Evolutionary conservation across 306 rosid genomes (phyloP).

Genomic region (Prosopis cineraria): DNA sequence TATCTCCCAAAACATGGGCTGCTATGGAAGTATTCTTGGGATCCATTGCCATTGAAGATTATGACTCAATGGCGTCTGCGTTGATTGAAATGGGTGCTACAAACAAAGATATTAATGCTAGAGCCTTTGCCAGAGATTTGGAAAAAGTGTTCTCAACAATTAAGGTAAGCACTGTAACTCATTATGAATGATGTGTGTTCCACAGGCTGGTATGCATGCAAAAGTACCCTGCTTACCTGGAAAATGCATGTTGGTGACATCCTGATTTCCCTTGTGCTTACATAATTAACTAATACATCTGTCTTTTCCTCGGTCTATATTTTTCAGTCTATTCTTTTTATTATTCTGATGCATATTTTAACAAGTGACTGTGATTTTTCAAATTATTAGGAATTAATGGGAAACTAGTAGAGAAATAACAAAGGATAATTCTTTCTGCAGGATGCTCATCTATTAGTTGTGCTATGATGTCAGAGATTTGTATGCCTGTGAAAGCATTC

Average conservation of each 20-base stretch:
- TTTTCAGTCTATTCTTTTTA: neutral
- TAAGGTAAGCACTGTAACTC: constrained; percentile 60
- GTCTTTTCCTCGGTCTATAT: neutral
- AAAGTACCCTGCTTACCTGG: neutral
- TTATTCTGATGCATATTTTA: neutral
- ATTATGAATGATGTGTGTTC: neutral
- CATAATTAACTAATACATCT: neutral
- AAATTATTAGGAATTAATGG: neutral
- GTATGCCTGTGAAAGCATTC: neutral
- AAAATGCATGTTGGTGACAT: neutral
- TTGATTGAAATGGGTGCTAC: constrained; percentile 98
- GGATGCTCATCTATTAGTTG: neutral
- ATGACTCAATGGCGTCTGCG: constrained; percentile 89
- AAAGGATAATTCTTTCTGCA: neutral
- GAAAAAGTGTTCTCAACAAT: constrained; percentile 81
- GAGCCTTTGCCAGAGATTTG: constrained; percentile 82
- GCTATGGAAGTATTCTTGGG: constrained; percentile 93
- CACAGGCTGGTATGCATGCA: neutral
- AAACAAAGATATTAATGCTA: constrained; percentile 60
- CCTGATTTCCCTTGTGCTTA: neutral
- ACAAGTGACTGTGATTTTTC: neutral
- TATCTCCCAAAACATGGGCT: constrained; percentile 92
- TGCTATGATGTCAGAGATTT: neutral
- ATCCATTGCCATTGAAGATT: constrained; percentile 86
- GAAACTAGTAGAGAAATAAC: neutral